These are phyloP conservation scores for Myrmaecium sp. DNA, from an alignment of 2,329 filamentous ascomycete genomes.

Conservation along the genomic window DNA sequence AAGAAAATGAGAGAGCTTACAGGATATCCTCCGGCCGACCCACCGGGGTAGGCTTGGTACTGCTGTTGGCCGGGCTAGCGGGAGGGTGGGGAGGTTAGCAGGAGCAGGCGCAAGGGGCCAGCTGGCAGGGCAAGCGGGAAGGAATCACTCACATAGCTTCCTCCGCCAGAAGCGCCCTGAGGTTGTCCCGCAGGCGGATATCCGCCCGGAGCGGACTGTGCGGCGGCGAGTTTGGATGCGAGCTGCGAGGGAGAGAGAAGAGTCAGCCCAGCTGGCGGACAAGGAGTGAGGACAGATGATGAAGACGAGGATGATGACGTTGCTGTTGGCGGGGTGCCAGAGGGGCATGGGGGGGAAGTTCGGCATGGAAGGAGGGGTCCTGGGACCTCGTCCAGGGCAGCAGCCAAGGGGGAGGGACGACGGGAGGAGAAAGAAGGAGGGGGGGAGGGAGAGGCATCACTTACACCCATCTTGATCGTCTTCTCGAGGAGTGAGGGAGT, in stretches of 20 bases:
- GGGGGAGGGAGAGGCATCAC: conserved; percentile 1
- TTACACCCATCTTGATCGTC: conserved; percentile 5
- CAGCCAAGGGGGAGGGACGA: background rate
- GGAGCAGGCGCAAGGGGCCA: conserved; percentile 3
- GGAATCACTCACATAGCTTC: conserved; percentile 34
- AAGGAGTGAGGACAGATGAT: conserved; percentile 4
- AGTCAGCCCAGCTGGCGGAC: conserved; percentile 11
- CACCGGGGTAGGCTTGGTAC: conserved; percentile 40
- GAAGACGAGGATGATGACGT: conserved; percentile 4
- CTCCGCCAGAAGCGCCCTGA: conserved; percentile 8
- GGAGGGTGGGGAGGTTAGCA: conserved; percentile 11
- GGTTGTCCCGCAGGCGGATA: conserved; percentile 15
- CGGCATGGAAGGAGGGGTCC: no score
- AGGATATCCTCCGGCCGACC: conserved; percentile 15
- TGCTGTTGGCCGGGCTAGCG: conserved; percentile 28
- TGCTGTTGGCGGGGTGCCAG: conserved; percentile 6
- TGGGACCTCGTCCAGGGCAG: no score
- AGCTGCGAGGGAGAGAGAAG: conserved; percentile 18
- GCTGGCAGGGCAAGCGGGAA: conserved; percentile 6
- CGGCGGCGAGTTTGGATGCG: conserved; percentile 30
- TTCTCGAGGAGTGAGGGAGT: no score
- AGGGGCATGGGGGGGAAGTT: conserved; percentile 3
- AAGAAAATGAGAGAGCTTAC: conserved; percentile 12
- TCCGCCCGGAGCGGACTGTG: conserved; percentile 16
- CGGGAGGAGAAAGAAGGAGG: background rate